Evolutionary conservation across 2,329 filamentous ascomycete genomes (phyloP).

Genomic region (Epichloe uncinata): DNA sequence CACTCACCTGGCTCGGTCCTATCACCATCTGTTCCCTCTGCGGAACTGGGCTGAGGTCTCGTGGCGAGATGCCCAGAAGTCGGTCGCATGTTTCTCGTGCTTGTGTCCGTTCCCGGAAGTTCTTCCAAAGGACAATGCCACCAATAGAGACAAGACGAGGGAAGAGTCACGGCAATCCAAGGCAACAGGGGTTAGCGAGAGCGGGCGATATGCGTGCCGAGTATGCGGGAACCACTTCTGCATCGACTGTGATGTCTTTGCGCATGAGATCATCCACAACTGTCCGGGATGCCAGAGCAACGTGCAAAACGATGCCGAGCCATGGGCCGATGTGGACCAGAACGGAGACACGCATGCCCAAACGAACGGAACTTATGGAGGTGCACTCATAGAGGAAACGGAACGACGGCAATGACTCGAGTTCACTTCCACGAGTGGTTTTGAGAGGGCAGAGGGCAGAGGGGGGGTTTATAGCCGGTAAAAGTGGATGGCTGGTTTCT

Average conservation of each 20-base stretch:
- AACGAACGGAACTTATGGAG: conserved; percentile 30
- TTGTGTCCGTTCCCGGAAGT: conserved; percentile 53
- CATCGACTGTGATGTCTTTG: conserved; percentile 94
- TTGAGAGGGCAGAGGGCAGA: too few species aligned
- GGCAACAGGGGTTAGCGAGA: conserved; percentile 66
- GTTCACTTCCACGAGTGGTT: too few species aligned
- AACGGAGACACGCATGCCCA: conserved; percentile 19
- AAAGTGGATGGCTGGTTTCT: too few species aligned
- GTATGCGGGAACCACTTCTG: conserved; percentile 88
- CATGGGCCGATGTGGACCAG: conserved; percentile 18
- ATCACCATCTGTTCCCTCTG: conserved; percentile 84
- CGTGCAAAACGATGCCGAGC: conserved; percentile 6
- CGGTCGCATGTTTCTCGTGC: conserved; percentile 65
- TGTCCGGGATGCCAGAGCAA: conserved; percentile 75
- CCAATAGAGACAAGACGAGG: conserved; percentile 10
- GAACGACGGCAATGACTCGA: background rate
- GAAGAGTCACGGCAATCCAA: conserved; percentile 13
- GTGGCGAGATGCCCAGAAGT: conserved; percentile 56
- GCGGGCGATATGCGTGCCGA: conserved; percentile 75
- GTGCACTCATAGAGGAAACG: conserved; percentile 15
- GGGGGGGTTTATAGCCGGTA: too few species aligned
- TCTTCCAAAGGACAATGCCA: conserved; percentile 16
- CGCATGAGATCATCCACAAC: conserved; percentile 89
- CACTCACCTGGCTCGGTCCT: conserved; percentile 83
- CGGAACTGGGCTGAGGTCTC: conserved; percentile 83